Evolutionary conservation across 78 protist genomes (phyloP).

Genomic region (Emiliania huxleyi): DNA sequence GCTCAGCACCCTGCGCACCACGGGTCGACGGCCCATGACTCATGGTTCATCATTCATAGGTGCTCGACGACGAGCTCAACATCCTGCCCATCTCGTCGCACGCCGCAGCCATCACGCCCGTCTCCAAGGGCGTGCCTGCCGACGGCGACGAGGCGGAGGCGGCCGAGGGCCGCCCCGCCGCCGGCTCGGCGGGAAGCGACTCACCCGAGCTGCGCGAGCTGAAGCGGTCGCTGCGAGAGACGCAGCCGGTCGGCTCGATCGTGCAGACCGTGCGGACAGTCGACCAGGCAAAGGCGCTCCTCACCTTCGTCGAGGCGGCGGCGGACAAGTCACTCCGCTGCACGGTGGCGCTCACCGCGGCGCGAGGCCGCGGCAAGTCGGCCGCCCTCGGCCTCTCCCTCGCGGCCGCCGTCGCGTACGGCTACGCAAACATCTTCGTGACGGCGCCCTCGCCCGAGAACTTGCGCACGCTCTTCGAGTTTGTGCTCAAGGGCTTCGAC

Average conservation of each 20-base stretch:
- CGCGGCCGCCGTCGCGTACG: constrained; percentile 24
- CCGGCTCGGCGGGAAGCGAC: neutral
- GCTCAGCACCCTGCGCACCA: constrained; percentile 89
- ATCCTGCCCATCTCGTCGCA: constrained; percentile 87
- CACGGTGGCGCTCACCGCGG: constrained; percentile 96
- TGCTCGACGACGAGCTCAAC: constrained; percentile 77
- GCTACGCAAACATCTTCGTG: constrained; percentile 94
- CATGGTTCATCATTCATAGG: too few relatives aligned
- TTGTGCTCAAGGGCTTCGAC: constrained; percentile 88
- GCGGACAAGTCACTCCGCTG: constrained; percentile 84
- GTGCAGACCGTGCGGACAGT: constrained; percentile 55
- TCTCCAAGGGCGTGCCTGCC: neutral
- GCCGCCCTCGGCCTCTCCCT: constrained; percentile 87
- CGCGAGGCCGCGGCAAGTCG: constrained; percentile 98
- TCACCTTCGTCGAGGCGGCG: constrained; percentile 85
- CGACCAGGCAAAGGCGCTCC: constrained; percentile 81
- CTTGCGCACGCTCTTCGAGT: constrained; percentile 93
- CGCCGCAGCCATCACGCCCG: neutral
- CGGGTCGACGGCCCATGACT: constrained; percentile 42
- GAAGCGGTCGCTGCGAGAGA: constrained; percentile 62
- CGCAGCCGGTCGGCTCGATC: constrained; percentile 74
- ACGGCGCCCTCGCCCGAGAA: constrained; percentile 98
- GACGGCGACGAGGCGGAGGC: neutral
- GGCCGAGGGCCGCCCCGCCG: neutral
- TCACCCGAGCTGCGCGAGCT: constrained; percentile 67